Evolutionary conservation across 768 basidiomycete genomes (phyloP).

Genomic region (Aureoboletus auriporus): DNA sequence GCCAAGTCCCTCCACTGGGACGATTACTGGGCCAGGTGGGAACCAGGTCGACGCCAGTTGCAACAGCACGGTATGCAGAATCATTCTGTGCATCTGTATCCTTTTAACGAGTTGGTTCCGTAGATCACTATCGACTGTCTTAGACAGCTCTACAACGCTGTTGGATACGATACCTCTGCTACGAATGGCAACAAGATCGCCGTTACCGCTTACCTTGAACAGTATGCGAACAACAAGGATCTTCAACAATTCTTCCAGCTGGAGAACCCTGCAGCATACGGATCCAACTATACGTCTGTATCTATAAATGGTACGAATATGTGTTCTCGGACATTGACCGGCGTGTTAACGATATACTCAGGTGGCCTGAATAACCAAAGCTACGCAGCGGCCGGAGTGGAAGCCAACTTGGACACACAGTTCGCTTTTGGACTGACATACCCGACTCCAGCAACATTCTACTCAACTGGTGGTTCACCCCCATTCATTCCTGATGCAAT

Average conservation of each 20-base stretch:
- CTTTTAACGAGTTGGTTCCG: not conserved
- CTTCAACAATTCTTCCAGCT: constrained; percentile 47
- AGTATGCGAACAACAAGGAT: constrained; percentile 52
- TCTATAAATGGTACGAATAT: constrained; percentile 49
- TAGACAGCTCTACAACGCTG: constrained; percentile 46
- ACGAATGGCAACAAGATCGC: constrained; percentile 47
- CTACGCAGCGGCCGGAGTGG: constrained; percentile 47
- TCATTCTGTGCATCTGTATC: not conserved
- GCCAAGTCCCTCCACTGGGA: constrained; percentile 2
- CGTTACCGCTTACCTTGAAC: constrained; percentile 49
- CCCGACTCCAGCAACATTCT: constrained; percentile 58
- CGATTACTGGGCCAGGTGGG: constrained; percentile 31
- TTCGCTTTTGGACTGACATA: constrained; percentile 63
- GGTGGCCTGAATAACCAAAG: constrained; percentile 61
- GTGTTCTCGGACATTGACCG: not conserved
- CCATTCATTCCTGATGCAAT: constrained; percentile 48
- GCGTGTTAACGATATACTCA: constrained; percentile 23
- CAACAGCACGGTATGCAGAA: constrained; percentile 29
- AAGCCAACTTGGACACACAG: constrained; percentile 68
- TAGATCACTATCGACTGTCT: constrained; percentile 51
- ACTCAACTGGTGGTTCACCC: constrained; percentile 57
- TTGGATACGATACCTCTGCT: constrained; percentile 36
- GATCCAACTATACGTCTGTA: constrained; percentile 48
- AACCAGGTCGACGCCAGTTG: constrained; percentile 45
- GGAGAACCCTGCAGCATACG: constrained; percentile 44